These are phyloP conservation scores for Penicillium oxalicum DNA, from an alignment of 2,329 filamentous ascomycete genomes.

Conservation along the genomic window DNA sequence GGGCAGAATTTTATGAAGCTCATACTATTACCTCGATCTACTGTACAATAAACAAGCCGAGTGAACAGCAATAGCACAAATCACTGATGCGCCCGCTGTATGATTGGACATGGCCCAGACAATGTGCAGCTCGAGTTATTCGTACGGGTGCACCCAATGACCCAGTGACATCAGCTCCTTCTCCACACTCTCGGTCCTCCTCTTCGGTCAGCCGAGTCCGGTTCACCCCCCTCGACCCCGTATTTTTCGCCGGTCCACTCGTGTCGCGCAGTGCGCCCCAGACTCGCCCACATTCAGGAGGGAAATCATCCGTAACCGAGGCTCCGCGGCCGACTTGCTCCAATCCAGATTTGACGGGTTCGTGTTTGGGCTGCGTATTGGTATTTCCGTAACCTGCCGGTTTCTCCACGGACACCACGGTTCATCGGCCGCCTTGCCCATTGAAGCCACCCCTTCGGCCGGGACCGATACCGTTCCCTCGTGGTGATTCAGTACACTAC, in stretches of 20 bases:
- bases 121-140: too few relatives aligned
- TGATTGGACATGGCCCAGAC: too few relatives aligned
- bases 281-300: slow-evolving; percentile 1
- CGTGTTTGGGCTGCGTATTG: background rate
- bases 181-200: background rate
- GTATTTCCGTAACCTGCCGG: slow-evolving; percentile 3
- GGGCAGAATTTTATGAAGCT: too few relatives aligned
- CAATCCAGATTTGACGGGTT: background rate
- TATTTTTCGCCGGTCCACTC: background rate
- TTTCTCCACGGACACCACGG: background rate
- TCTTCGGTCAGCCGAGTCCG: background rate
- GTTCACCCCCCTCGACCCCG: background rate
- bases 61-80: too few relatives aligned
- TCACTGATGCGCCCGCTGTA: too few relatives aligned
- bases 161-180: background rate
- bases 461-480: slow-evolving; percentile 5
- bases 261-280: background rate
- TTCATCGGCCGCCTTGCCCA: too few relatives aligned
- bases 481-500: background rate
- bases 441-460: background rate
- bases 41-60: too few relatives aligned
- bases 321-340: slow-evolving; percentile 1
- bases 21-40: too few relatives aligned
- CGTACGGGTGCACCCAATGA: too few relatives aligned
- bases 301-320: slow-evolving; percentile 2